Base-by-base conservation (phyloP, 2,329 filamentous ascomycete species). In the Cadophora sp. region DNA sequence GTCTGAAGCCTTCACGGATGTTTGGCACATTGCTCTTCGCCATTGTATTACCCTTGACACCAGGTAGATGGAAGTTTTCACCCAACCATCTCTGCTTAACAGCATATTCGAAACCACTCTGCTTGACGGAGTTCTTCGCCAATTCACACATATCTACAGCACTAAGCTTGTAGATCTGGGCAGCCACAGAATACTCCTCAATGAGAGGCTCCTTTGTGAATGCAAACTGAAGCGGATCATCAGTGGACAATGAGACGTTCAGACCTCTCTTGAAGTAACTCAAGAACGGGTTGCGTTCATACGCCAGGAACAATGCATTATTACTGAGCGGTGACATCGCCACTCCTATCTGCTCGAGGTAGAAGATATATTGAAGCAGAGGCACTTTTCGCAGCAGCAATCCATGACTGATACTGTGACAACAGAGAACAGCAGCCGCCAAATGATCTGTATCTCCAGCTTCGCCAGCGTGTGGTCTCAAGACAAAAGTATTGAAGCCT, bases 261-360 rank as follows among this genome's bases (percentile, higher is more conserved):
- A 99, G 82, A 0, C 96, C 96, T 65, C 96, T 90, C 77, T 92
- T 91, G 84, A 99, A 99, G 81, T 99, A 99, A 76, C 92, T 92
- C 74, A 97, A 86, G 81, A 97, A 99, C 0, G 96, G 96, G 75
- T 99, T 99, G 68, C 97, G 90, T 79, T 99, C 96, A 77, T 99
- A 98, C 0, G 95, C 94, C 63, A 99, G 83, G 82, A 99, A 99
- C 37, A 99, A 82, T 0, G 96, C 96, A 75, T 99, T 99, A 83
- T 99, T 99, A 80, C 94, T 97, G 56, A 99, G 85, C 2, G 96
- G 96, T n/a, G 95, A 98, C 96, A 99, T 99, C 69, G 96, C 96
- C 71, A 99, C 96, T 67, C 96, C 96, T 71, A 99, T 97, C 78
- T 98, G 95, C 77, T 99, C 94, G 24, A 99, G 88, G 76, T 99